Conservation (phyloP, 1,284 basidiomycete genomes). For the Rhodotorula sp. region DNA sequence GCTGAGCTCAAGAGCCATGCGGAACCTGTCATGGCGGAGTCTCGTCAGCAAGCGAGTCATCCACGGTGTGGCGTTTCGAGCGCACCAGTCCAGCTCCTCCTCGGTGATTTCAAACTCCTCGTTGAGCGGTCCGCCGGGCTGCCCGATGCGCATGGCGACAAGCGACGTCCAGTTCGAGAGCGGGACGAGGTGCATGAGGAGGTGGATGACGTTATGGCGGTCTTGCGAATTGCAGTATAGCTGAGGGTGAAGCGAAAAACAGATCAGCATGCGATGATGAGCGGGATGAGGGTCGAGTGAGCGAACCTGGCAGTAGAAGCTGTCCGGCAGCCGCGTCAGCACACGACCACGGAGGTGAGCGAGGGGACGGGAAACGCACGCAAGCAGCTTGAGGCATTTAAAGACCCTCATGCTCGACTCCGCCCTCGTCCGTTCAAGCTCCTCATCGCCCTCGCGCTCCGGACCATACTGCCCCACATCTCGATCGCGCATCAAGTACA, state of each 20-base stretch:
- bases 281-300: no score
- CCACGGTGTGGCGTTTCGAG: no score
- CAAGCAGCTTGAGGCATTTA: constrained; percentile 33
- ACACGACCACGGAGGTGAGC: no score
- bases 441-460: constrained; percentile 12
- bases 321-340: background rate
- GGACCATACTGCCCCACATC: background rate
- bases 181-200: constrained; percentile 22
- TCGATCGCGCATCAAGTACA: constrained; percentile 4
- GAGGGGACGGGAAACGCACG: constrained; percentile 14
- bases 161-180: constrained; percentile 27
- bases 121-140: constrained; percentile 18
- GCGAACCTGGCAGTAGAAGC: constrained; percentile 34
- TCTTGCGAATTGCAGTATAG: constrained; percentile 30
- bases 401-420: constrained; percentile 30
- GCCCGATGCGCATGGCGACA: constrained; percentile 17
- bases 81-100: constrained; percentile 37
- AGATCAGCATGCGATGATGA: background rate
- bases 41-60: background rate
- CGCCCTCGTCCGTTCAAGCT: constrained; percentile 11
- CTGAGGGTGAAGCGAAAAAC: background rate
- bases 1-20: constrained; percentile 28
- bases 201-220: constrained; percentile 37
- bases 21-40: constrained; percentile 11
- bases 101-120: constrained; percentile 30